Base-by-base conservation (phyloP, 2,329 filamentous ascomycete genomes). In the Chalara sp. region DNA sequence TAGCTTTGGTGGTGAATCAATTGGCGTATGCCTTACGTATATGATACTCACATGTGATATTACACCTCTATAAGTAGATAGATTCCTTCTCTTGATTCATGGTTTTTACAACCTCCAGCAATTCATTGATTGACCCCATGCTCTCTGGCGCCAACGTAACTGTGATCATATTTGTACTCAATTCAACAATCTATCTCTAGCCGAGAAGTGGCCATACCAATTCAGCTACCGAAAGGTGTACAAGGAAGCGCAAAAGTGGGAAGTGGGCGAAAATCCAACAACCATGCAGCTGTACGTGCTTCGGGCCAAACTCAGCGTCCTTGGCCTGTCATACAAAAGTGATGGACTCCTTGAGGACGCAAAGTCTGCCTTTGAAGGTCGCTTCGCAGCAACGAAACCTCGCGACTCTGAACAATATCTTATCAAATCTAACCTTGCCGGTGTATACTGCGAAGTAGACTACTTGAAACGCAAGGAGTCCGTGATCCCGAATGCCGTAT, bases 221-320 rank as follows among this genome's bases (percentile, higher is more conserved):
- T 51, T 51, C 44, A 46, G 40, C 29, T 35, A 51, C 49, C 21
- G 40, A 51, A 51, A 51, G 49, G 44, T 47, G 28, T 51, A 47
- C 44, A 35, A 51, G 31, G 49, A 51, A 51, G 49, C 44, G 35
- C 44, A 51, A 51, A 51, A 43, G 35, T 51, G 44, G 49, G 49
- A 31, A 30, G 43, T 44, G 39, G 49, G 43, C 49, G 49, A 51
- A 28, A 43, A 32, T 47, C 49, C 41, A 46, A 40, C 44, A 47
- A 21, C 44, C 30, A 51, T 51, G 49, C 49, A 51, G 44, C 44
- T 51, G 47, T 51, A 51, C 31, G 44, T 51, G 31, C 44, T 51
- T 32, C 49, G 49, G 49, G 47, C 44, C 35, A 47, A 51, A 51
- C 44, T 51, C 49, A 51, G 40, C 35, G 39, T 51, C 44, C 49